Evolutionary conservation across 1,139 yeast genomes (phyloP).

Genomic region (Zygosaccharomyces sapae): DNA sequence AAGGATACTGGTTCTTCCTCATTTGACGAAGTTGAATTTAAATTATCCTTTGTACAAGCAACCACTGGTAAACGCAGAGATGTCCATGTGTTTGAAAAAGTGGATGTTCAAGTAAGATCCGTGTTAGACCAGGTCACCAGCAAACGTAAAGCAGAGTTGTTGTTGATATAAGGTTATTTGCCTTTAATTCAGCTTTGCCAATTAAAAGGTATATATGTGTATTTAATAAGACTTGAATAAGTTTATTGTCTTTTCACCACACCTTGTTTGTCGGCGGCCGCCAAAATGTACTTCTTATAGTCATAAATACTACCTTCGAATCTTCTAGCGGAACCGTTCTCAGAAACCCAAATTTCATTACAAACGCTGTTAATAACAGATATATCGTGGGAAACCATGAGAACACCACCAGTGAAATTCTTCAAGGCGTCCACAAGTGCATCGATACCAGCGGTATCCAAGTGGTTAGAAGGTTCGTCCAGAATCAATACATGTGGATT

Average conservation of each 20-base stretch:
- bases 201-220: slow-evolving; percentile 3
- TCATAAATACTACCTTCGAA: slow-evolving; percentile 83
- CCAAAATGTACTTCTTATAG: slow-evolving; percentile 83
- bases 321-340: slow-evolving; percentile 70
- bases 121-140: slow-evolving; percentile 84
- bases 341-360: slow-evolving; percentile 93
- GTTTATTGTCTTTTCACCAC: slow-evolving; percentile 74
- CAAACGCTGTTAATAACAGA: slow-evolving; percentile 82
- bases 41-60: slow-evolving; percentile 52
- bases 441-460: slow-evolving; percentile 97
- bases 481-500: slow-evolving; percentile 90
- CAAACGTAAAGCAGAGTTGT: slow-evolving; percentile 84
- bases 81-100: slow-evolving; percentile 79
- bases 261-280: slow-evolving; percentile 75
- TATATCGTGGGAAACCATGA: slow-evolving; percentile 98
- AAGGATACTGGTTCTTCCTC: slow-evolving; percentile 61
- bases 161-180: slow-evolving; percentile 40
- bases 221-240: neutral
- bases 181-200: slow-evolving; percentile 2
- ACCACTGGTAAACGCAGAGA: slow-evolving; percentile 43
- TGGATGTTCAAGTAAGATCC: slow-evolving; percentile 75
- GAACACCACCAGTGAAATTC: slow-evolving; percentile 87
- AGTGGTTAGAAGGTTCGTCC: slow-evolving; percentile 98
- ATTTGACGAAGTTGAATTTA: slow-evolving; percentile 75
- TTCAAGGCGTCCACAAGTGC: slow-evolving; percentile 87